These are phyloP conservation scores for Paraconiothyrium brasiliense DNA, from an alignment of 2,329 filamentous ascomycete species.

Conservation along the genomic window DNA sequence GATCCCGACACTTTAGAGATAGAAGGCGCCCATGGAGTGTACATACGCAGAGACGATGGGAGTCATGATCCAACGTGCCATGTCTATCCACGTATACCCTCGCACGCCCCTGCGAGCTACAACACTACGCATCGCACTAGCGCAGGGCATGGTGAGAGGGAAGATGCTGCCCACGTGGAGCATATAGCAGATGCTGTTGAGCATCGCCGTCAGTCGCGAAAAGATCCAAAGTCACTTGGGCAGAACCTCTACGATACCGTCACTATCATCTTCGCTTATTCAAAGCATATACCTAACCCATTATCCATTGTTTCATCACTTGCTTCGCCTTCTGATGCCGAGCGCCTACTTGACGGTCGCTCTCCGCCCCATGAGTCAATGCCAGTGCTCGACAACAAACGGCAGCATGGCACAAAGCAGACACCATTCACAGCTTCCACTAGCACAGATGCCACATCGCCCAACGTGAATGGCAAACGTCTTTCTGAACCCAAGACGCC, in stretches of 20 bases:
- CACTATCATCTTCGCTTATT: conserved; percentile 46
- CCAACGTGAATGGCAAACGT: conserved; percentile 19
- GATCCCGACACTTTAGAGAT: conserved; percentile 39
- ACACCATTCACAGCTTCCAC: conserved; percentile 10
- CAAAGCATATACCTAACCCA: conserved; percentile 41
- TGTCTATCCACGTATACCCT: conserved; percentile 16
- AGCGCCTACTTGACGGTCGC: neutral
- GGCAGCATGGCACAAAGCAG: neutral
- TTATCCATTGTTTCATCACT: conserved; percentile 31
- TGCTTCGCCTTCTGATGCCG: conserved; percentile 14
- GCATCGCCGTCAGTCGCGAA: conserved; percentile 47
- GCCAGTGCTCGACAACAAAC: conserved; percentile 1
- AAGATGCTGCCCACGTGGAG: conserved; percentile 11
- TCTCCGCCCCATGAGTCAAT: neutral
- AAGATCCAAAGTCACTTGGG: conserved; percentile 69
- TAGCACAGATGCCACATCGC: conserved; percentile 23
- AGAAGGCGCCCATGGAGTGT: conserved; percentile 20
- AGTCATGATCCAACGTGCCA: conserved; percentile 12
- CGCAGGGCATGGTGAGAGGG: neutral
- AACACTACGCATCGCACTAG: neutral
- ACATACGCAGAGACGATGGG: conserved; percentile 1
- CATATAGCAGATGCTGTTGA: conserved; percentile 29
- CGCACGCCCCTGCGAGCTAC: neutral
- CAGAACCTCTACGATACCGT: conserved; percentile 63
- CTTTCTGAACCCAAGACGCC: conserved; percentile 14